Conservation (phyloP, 306 rosid genomes). For the Cicer judaicum region DNA sequence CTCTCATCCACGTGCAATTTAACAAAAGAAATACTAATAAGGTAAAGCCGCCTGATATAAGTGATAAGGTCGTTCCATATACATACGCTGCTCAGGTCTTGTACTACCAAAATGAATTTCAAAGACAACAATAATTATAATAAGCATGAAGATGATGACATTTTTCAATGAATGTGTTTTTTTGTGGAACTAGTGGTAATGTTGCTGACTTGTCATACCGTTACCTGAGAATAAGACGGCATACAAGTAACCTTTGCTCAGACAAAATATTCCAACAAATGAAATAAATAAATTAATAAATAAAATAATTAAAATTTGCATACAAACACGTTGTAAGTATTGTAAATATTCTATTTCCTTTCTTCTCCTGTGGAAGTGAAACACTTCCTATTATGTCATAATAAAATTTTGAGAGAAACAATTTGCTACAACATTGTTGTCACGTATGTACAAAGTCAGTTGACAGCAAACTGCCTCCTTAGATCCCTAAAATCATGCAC, state of each 20-base stretch:
- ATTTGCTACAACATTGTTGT: slow-evolving; percentile 50
- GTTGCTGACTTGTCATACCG: no score
- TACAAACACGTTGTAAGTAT: slow-evolving; percentile 40
- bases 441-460: slow-evolving; percentile 54
- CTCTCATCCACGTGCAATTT: slow-evolving; percentile 10
- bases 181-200: no score
- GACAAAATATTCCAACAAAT: slow-evolving; percentile 1
- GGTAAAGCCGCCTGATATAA: neutral
- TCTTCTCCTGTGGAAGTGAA: slow-evolving; percentile 47
- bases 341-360: slow-evolving; percentile 43
- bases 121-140: no score
- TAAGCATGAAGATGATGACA: no score
- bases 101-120: neutral
- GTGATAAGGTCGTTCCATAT: neutral
- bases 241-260: slow-evolving; percentile 2
- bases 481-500: slow-evolving; percentile 42
- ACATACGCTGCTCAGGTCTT: slow-evolving; percentile 3
- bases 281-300: slow-evolving; percentile 44
- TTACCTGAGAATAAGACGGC: neutral
- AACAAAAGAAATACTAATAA: slow-evolving; percentile 12
- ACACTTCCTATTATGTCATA: slow-evolving; percentile 47
- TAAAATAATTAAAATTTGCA: slow-evolving; percentile 36
- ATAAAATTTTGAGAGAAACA: slow-evolving; percentile 42
- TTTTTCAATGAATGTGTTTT: no score
- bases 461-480: slow-evolving; percentile 47